Evolutionary conservation across 768 basidiomycete species (phyloP).

Genomic region (Amanita thiersii): DNA sequence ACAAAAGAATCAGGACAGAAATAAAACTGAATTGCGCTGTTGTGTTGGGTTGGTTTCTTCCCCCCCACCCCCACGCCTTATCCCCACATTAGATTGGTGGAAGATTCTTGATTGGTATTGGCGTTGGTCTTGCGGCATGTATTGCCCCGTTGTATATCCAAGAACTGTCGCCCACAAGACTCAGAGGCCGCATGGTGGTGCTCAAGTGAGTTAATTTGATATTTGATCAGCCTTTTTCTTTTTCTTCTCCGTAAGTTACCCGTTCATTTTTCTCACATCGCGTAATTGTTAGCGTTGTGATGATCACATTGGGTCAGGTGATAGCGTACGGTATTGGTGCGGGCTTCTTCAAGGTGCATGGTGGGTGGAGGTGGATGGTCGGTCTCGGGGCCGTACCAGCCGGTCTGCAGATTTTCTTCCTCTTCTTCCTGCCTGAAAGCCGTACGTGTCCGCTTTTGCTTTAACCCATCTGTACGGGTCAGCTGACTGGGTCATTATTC

Average conservation of each 20-base stretch:
- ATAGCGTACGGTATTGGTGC: constrained; percentile 71
- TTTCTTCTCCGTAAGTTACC: too few species aligned
- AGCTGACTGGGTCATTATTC: too few species aligned
- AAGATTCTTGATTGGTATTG: constrained; percentile 67
- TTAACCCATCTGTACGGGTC: background rate
- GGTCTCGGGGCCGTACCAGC: constrained; percentile 69
- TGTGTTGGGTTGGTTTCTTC: too few species aligned
- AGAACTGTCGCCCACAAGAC: constrained; percentile 68
- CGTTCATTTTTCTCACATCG: background rate
- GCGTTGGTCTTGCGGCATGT: constrained; percentile 70
- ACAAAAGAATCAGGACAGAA: too few species aligned
- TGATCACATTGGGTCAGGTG: constrained; percentile 77
- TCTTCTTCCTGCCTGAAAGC: constrained; percentile 70
- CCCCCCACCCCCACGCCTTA: background rate
- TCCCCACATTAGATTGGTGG: constrained; percentile 44
- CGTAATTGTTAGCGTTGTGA: constrained; percentile 42
- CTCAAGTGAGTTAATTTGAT: constrained; percentile 37
- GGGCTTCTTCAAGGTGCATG: constrained; percentile 45
- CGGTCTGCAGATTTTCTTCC: constrained; percentile 47
- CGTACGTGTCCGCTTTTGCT: constrained; percentile 35
- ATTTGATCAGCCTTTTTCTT: background rate
- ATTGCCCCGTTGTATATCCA: constrained; percentile 80
- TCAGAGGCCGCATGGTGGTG: constrained; percentile 73
- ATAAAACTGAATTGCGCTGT: too few species aligned
- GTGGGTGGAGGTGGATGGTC: constrained; percentile 83